These are phyloP conservation scores for Hypoxylon sp. DNA, from an alignment of 2,329 filamentous ascomycete genomes.

Conservation along the genomic window DNA sequence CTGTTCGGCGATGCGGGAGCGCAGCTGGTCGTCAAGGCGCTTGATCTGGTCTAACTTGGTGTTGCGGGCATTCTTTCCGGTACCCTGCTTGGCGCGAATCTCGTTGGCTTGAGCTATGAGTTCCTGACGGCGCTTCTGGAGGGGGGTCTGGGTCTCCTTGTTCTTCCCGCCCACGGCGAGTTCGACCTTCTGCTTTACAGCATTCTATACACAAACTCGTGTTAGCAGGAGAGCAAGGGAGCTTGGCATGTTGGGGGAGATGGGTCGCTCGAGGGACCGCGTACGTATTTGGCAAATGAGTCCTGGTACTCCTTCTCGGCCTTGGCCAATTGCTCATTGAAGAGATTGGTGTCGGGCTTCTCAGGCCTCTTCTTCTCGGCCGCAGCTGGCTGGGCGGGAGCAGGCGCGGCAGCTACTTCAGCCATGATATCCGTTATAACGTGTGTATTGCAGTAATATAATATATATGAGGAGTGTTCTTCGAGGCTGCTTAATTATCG, in stretches of 20 bases:
- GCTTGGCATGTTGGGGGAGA: neutral
- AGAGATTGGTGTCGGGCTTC: slow-evolving; percentile 86
- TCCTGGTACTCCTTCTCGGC: slow-evolving; percentile 87
- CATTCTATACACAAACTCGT: slow-evolving; percentile 73
- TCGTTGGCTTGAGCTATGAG: slow-evolving; percentile 81
- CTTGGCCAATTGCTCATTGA: slow-evolving; percentile 78
- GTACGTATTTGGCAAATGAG: slow-evolving; percentile 67
- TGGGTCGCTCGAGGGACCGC: slow-evolving; percentile 19
- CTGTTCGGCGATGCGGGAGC: slow-evolving; percentile 83
- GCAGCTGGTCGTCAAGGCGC: slow-evolving; percentile 87
- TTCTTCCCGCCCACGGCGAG: slow-evolving; percentile 75
- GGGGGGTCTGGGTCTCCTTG: slow-evolving; percentile 81
- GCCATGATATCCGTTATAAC: slow-evolving; percentile 53
- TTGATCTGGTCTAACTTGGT: slow-evolving; percentile 89
- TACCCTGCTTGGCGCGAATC: slow-evolving; percentile 87
- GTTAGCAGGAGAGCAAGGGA: slow-evolving; percentile 21
- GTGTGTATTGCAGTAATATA: slow-evolving; percentile 7
- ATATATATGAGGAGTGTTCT: neutral
- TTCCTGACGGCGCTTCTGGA: slow-evolving; percentile 84
- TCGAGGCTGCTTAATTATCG: slow-evolving; percentile 1
- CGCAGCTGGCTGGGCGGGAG: slow-evolving; percentile 54
- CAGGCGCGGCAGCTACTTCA: slow-evolving; percentile 54
- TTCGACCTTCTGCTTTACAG: slow-evolving; percentile 88
- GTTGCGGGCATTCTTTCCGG: slow-evolving; percentile 82
- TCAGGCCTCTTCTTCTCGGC: slow-evolving; percentile 69